Conservation (phyloP, 2,329 filamentous ascomycete species). For the Sclerotinia minor region DNA sequence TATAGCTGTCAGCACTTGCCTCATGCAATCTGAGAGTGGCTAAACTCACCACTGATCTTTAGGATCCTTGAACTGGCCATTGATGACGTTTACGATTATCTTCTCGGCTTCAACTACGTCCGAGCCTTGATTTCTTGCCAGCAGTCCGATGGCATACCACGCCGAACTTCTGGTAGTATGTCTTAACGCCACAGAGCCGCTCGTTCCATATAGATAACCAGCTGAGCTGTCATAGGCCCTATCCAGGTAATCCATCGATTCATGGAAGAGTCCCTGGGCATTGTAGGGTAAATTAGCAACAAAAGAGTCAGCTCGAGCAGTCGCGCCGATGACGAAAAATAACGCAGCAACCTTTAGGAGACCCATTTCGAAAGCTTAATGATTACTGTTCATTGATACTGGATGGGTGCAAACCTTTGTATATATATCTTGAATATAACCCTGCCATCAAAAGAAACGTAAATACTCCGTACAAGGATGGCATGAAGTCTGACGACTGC, state of each 20-base stretch:
- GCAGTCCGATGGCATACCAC: conserved; percentile 60
- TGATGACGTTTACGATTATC: conserved; percentile 56
- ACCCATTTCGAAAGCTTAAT: not conserved
- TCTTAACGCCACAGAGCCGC: conserved; percentile 39
- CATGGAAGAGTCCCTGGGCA: conserved; percentile 47
- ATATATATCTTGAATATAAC: not conserved
- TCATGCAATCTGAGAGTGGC: not conserved
- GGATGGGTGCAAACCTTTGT: too few relatives aligned
- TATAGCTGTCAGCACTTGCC: not conserved
- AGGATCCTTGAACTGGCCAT: conserved; percentile 52
- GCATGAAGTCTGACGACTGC: not conserved
- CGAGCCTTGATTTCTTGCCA: conserved; percentile 53
- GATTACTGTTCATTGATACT: not conserved
- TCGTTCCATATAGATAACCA: conserved; percentile 55
- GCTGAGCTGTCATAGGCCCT: conserved; percentile 53
- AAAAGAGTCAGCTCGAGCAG: conserved; percentile 25
- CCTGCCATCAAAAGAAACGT: not conserved
- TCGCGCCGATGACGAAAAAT: not conserved
- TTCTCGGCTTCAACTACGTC: conserved; percentile 53
- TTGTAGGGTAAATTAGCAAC: conserved; percentile 34
- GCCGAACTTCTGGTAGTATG: conserved; percentile 58
- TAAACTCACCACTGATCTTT: conserved; percentile 54
- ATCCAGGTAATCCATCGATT: conserved; percentile 58
- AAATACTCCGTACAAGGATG: not conserved
- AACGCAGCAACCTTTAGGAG: not conserved